phyloP scores from a whole-genome alignment of 2,329 filamentous ascomycete species.

The Calonectria montana region DNA sequence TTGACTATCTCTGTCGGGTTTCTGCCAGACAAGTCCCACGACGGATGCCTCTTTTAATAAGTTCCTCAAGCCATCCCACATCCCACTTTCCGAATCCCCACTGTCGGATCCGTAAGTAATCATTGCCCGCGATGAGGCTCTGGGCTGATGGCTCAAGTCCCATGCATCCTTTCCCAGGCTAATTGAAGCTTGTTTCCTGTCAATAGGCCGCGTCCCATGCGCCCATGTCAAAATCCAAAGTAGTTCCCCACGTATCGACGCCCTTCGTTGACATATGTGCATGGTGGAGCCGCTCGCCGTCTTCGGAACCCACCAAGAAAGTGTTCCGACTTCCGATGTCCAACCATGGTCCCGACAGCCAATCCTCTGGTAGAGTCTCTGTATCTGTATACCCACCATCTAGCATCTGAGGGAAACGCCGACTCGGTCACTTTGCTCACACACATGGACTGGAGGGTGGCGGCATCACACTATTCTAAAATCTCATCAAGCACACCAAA shows the following conservation, averaged over 20 bases:
- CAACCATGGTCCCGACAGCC: background rate
- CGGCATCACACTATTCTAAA: background rate
- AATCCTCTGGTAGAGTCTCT: background rate
- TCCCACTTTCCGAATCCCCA: conserved; percentile 4
- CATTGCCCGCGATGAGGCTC: background rate
- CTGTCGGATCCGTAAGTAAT: background rate
- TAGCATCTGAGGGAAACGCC: background rate
- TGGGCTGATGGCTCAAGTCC: background rate
- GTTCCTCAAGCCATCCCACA: background rate
- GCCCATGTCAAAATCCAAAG: conserved; percentile 13
- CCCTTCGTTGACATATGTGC: conserved; percentile 4
- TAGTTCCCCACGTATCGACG: background rate
- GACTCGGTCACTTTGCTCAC: background rate
- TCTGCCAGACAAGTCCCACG: too few relatives aligned
- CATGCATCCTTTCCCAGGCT: background rate
- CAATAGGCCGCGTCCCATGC: background rate
- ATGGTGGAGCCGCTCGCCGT: background rate
- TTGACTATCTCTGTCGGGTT: background rate
- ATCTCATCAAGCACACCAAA: background rate
- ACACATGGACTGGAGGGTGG: too few relatives aligned
- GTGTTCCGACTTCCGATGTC: background rate
- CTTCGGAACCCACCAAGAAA: background rate
- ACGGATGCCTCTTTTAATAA: background rate
- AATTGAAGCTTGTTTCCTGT: background rate
- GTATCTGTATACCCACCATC: background rate